Base-by-base conservation (phyloP, 306 rosid genomes). In the Lotus japonicus region DNA sequence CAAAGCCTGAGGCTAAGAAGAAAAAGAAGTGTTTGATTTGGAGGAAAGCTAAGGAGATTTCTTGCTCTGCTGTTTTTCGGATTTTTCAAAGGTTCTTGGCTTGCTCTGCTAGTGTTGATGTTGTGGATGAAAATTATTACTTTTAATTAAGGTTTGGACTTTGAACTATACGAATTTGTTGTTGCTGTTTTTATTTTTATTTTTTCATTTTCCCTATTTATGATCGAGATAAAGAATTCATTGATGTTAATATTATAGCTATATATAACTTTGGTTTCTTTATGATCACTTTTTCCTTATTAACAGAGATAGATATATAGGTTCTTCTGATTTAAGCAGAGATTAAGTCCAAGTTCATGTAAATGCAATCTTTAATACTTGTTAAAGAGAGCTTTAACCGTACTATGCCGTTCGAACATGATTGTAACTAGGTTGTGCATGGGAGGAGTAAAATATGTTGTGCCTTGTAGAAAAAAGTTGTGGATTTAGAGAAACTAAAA, bases 101-200 rank as follows among this genome's bases (percentile, higher is more conserved):
- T 3, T 89, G 95, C 51, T 63, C 95, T 13, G 95, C 95, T 64
- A 85, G 83, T 59, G 82, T 87, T 46, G 96, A 85, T 74, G 91
- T 86, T 23, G 85, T 73, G 31, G 83, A 83, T 67, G 79, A 55
- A 12, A 45, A 57, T 11, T 73, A 61, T 46, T 45, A 12, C 35
- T 6, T 44, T 66, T 11, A 10, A 14, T 73, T 28, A 48, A 68
- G 66, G 52, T 50, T 77, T 60, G 58, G 9, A 13, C 15, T 42
- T 52, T 39, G 17, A 28, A 68, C n/a, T 12, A 18, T 5, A 16
- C 7, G 21, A 7, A 48, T 10, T 58, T 38, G 12, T 1, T 59
- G 31, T 21, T 14, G 2, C 13, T 19, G 5, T 1, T 23, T 15
- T 6, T 48, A 18, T 33, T 46, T 10, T 2, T 53, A 9, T 1